Evolutionary conservation across 2,329 filamentous ascomycete species (phyloP).

Genomic region (Fusarium proliferatum): DNA sequence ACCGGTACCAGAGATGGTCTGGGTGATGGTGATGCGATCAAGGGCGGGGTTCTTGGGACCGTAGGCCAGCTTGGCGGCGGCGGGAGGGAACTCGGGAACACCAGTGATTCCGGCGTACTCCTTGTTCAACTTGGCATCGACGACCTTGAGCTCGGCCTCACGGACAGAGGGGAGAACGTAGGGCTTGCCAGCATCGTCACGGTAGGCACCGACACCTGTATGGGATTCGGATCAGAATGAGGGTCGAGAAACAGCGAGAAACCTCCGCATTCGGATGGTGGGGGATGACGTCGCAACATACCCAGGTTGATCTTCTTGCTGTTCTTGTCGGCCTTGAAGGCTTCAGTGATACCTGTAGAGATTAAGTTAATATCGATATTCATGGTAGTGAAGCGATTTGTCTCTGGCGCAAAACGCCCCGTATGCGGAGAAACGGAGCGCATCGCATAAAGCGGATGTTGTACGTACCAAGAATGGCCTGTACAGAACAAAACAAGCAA

Average conservation of each 20-base stretch:
- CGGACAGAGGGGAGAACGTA: conserved; percentile 96
- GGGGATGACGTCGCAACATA: conserved; percentile 53
- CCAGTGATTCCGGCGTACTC: conserved; percentile 99
- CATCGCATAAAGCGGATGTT: conserved; percentile 32
- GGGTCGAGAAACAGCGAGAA: conserved; percentile 23
- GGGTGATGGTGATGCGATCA: conserved; percentile 87
- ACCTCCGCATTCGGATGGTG: conserved; percentile 18
- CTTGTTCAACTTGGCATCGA: conserved; percentile 85
- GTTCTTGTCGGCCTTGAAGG: conserved; percentile 97
- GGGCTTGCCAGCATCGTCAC: conserved; percentile 97
- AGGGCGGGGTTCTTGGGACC: conserved; percentile 82
- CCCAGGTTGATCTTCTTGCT: conserved; percentile 97
- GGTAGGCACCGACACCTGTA: conserved; percentile 93
- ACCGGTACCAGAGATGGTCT: conserved; percentile 98
- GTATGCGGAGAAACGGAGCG: conserved; percentile 21
- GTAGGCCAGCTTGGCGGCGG: conserved; percentile 91
- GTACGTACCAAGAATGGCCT: conserved; percentile 80
- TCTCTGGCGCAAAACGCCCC: conserved; percentile 9
- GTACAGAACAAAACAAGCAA: conserved; percentile 34
- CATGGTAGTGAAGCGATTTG: conserved; percentile 21
- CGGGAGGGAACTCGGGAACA: conserved; percentile 91
- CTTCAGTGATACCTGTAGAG: conserved; percentile 85
- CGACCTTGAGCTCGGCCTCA: conserved; percentile 86
- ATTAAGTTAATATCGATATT: conserved; percentile 38
- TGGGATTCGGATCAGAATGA: conserved; percentile 34